phyloP scores from a whole-genome alignment of 2,329 filamentous ascomycete species.

The Septoria petroselini region DNA sequence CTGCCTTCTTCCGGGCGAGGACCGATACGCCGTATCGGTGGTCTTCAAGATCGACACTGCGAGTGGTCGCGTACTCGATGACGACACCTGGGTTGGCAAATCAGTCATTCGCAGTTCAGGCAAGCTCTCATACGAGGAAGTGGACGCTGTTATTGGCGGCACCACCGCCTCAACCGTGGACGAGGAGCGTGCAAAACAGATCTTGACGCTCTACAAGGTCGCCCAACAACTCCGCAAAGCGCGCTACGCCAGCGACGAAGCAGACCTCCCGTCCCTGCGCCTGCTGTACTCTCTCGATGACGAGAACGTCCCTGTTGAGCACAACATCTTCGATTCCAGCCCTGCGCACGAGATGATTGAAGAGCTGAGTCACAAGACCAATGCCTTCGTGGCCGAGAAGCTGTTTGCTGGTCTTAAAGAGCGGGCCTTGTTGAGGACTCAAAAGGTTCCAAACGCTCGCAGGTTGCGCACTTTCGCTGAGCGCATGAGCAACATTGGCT shows the following conservation, averaged over 20 bases:
- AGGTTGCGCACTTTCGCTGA: slow-evolving; percentile 88
- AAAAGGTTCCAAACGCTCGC: slow-evolving; percentile 78
- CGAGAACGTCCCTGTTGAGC: slow-evolving; percentile 94
- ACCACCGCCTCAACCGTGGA: slow-evolving; percentile 55
- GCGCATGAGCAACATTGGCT: slow-evolving; percentile 86
- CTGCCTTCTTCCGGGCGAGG: slow-evolving; percentile 80
- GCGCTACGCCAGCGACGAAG: slow-evolving; percentile 71
- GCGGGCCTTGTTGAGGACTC: slow-evolving; percentile 86
- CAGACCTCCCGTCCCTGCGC: slow-evolving; percentile 79
- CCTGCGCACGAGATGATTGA: slow-evolving; percentile 89
- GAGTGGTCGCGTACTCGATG: slow-evolving; percentile 74
- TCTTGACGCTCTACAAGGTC: slow-evolving; percentile 75
- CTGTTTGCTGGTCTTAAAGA: slow-evolving; percentile 76
- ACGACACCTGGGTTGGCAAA: slow-evolving; percentile 91
- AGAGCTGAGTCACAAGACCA: slow-evolving; percentile 91
- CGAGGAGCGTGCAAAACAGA: slow-evolving; percentile 67
- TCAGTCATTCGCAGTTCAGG: slow-evolving; percentile 87
- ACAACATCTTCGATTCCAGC: slow-evolving; percentile 92
- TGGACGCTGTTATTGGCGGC: slow-evolving; percentile 75
- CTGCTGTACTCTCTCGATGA: slow-evolving; percentile 93
- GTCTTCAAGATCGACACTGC: slow-evolving; percentile 85
- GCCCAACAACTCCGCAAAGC: slow-evolving; percentile 87
- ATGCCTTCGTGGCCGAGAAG: slow-evolving; percentile 82
- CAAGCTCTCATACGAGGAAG: slow-evolving; percentile 79
- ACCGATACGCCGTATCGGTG: slow-evolving; percentile 86